These are phyloP conservation scores for Neurospora tetraspora DNA, from an alignment of 495 filamentous ascomycete species.

Conservation along the genomic window DNA sequence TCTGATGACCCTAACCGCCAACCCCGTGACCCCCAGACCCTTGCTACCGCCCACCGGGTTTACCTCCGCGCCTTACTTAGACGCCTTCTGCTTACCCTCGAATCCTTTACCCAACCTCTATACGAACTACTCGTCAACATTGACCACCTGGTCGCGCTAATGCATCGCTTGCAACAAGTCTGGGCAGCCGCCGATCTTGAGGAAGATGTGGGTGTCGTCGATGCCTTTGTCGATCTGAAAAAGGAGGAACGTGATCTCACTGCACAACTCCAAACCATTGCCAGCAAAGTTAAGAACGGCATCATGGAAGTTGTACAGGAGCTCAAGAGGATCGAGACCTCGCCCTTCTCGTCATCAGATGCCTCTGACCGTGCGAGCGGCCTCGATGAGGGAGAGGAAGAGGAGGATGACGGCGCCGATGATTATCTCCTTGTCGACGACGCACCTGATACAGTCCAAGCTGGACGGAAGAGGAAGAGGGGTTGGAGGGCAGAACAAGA, in stretches of 20 bases:
- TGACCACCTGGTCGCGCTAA: conserved; percentile 67
- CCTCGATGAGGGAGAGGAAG: conserved; percentile 9
- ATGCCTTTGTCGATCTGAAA: conserved; percentile 57
- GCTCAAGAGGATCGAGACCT: conserved; percentile 29
- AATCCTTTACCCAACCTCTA: conserved; percentile 57
- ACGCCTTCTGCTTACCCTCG: conserved; percentile 60
- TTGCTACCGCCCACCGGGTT: conserved; percentile 64
- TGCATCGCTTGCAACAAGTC: conserved; percentile 58
- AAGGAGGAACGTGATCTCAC: conserved; percentile 57
- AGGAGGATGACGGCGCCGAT: conserved; percentile 15
- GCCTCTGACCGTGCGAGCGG: conserved; percentile 1
- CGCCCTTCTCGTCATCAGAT: neutral
- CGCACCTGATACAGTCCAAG: neutral
- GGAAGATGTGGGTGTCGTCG: conserved; percentile 65
- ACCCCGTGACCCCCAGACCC: conserved; percentile 66
- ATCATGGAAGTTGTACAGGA: conserved; percentile 53
- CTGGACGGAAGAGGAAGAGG: neutral
- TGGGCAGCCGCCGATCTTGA: conserved; percentile 69
- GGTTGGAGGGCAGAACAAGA: neutral
- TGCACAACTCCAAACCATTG: conserved; percentile 43
- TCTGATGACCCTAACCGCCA: conserved; percentile 9
- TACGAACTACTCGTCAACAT: conserved; percentile 60
- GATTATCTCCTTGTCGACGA: neutral
- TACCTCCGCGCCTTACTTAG: conserved; percentile 60
- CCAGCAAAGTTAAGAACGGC: conserved; percentile 44